Base-by-base conservation (phyloP, 2,329 filamentous ascomycete species). In the Sporothrix luriei region DNA sequence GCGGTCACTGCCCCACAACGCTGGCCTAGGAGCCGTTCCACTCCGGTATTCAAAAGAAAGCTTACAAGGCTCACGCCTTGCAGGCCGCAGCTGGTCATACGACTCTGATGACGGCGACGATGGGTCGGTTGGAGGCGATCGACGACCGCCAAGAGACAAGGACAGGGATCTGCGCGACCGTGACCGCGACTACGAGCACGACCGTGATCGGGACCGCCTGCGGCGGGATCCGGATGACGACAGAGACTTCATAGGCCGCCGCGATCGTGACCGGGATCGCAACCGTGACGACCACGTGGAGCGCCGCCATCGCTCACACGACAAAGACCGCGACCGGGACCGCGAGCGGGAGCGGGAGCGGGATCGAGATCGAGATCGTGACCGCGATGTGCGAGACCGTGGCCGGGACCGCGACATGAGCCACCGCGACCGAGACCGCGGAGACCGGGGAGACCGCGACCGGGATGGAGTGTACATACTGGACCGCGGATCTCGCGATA, bases 11-110 rank as follows among this genome's bases (percentile, higher is more conserved):
- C 68, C 59, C 10, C 59, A 68, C 61, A 69, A 48, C 9, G 14
- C 16, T 4, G 46, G 29, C 5, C n/a, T 65, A 54, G 70, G 61
- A 55, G 55, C 66, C 7, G 66, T 51, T 11, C 68, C 69, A 11
- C 67, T 76, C n/a, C 77, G 79, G n/a, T 77, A 78, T 69, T 79
- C 78, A 24, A 79, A 79, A 9, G 82, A 84, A 51, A 77, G 79
- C 67, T 73, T 82, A 4, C 79, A 77, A 0, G 76, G 78, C 1
- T 82, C 81, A 2, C 79, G 78, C 3, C 76, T 84, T 1, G 40
- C 40, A 0, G 80, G 78, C 54, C 78, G 78, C 29, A 80, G 78
- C 68, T 81, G 79, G 75, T 83, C 82, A 0, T 80, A 84, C 43
- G 80, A 81, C 4, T 79, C 78, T 11, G 75, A 74, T 11, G 71